Conservation (phyloP, 2,329 filamentous ascomycete genomes). For the Botryosphaeria dothidea region DNA sequence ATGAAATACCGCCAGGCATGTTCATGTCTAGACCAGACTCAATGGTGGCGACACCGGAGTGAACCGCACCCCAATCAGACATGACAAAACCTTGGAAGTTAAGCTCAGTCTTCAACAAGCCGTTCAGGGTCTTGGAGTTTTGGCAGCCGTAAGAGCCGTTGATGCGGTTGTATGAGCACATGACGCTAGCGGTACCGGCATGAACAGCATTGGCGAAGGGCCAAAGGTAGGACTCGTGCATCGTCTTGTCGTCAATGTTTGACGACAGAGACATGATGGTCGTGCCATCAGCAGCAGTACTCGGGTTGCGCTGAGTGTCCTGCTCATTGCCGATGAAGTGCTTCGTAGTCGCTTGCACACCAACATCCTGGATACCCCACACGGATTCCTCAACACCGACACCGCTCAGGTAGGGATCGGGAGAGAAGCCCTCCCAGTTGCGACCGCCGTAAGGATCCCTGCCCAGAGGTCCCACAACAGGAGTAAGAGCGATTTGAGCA, state of each 20-base stretch:
- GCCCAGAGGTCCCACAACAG: slow-evolving; percentile 47
- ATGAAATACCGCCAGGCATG: slow-evolving; percentile 16
- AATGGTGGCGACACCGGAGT: slow-evolving; percentile 29
- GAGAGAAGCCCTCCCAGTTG: slow-evolving; percentile 52
- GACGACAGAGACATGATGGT: slow-evolving; percentile 42
- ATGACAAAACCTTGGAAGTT: slow-evolving; percentile 34
- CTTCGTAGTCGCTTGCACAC: slow-evolving; percentile 45
- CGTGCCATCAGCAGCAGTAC: slow-evolving; percentile 32
- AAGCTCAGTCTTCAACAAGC: slow-evolving; percentile 52
- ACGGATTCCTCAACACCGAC: slow-evolving; percentile 46
- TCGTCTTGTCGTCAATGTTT: slow-evolving; percentile 70
- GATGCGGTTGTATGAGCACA: slow-evolving; percentile 48
- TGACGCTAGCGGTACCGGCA: slow-evolving; percentile 59
- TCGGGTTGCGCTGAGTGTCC: slow-evolving; percentile 51
- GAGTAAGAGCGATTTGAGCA: slow-evolving; percentile 42
- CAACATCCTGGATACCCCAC: slow-evolving; percentile 45
- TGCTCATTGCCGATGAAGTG: slow-evolving; percentile 67
- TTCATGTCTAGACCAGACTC: slow-evolving; percentile 30
- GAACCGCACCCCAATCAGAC: slow-evolving; percentile 27
- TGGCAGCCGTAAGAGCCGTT: slow-evolving; percentile 44
- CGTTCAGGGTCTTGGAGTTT: slow-evolving; percentile 48
- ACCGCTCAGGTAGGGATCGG: slow-evolving; percentile 51
- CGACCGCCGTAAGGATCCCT: slow-evolving; percentile 45
- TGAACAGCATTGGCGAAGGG: slow-evolving; percentile 73
- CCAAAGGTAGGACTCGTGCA: slow-evolving; percentile 78